phyloP scores from a whole-genome alignment of 2,329 filamentous ascomycete species.

The Penicillium sp. region DNA sequence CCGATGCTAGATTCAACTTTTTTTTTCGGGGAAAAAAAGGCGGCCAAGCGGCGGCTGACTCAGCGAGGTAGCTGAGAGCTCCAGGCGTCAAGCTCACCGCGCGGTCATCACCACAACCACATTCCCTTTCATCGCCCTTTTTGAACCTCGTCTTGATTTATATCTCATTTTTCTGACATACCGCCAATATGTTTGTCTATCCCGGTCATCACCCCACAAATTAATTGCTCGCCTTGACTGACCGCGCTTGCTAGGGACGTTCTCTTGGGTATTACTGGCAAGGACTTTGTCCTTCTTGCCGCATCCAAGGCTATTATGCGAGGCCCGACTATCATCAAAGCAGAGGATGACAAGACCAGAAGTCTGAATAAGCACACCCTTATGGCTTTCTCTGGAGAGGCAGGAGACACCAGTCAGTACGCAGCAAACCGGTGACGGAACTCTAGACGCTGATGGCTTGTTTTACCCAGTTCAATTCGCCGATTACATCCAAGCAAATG shows the following conservation, averaged over 20 bases:
- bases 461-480: slow-evolving; percentile 81
- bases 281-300: slow-evolving; percentile 98
- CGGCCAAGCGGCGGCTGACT: slow-evolving; percentile 34
- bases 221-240: slow-evolving; percentile 21
- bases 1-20: slow-evolving; percentile 30
- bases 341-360: slow-evolving; percentile 94
- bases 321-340: slow-evolving; percentile 93
- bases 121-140: slow-evolving; percentile 21
- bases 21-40: slow-evolving; percentile 37
- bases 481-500: slow-evolving; percentile 98
- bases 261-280: slow-evolving; percentile 94
- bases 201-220: neutral
- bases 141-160: slow-evolving; percentile 20
- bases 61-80: slow-evolving; percentile 38
- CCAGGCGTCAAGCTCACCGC: slow-evolving; percentile 45
- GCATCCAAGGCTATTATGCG: slow-evolving; percentile 98
- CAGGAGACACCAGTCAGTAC: slow-evolving; percentile 81
- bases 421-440: neutral
- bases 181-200: slow-evolving; percentile 30
- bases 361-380: slow-evolving; percentile 89
- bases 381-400: slow-evolving; percentile 93
- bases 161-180: slow-evolving; percentile 19
- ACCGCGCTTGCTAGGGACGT: slow-evolving; percentile 71
- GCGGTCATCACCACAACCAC: slow-evolving; percentile 31
- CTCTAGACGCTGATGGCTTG: slow-evolving; percentile 14